Conservation (phyloP, 345 rosid genomes). For the Salix dunnii region DNA sequence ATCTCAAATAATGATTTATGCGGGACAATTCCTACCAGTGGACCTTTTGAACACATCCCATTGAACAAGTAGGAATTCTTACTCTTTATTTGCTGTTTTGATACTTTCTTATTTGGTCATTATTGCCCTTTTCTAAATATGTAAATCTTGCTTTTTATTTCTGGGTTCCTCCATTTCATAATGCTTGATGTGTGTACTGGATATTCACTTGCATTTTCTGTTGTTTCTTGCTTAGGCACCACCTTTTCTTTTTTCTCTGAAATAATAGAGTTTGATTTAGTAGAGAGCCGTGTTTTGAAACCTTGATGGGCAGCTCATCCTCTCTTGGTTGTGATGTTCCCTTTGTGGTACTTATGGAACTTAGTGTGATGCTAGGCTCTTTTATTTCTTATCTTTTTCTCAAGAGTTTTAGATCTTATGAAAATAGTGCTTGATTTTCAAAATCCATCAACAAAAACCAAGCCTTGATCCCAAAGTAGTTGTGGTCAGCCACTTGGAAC, state of each 20-base stretch:
- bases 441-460: background rate
- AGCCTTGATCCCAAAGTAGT: background rate
- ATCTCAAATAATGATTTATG: constrained; percentile 84
- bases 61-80: constrained; percentile 59
- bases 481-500: background rate
- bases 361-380: background rate
- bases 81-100: background rate
- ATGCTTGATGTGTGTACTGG: background rate
- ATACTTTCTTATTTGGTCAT: background rate
- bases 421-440: too few relatives aligned
- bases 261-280: background rate
- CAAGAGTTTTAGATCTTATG: background rate
- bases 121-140: too few relatives aligned
- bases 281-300: background rate
- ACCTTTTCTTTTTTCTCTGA: background rate
- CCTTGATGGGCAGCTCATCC: background rate
- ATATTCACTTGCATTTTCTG: background rate
- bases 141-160: too few relatives aligned
- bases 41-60: constrained; percentile 88
- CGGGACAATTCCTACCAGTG: constrained; percentile 90
- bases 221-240: background rate
- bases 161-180: background rate
- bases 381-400: background rate
- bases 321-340: background rate
- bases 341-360: background rate